Percentiles rank a stretch among this genome's conserved stretches.
These are phyloP conservation scores for Inga laurina DNA, from an alignment of 306 rosid species.

Conservation along the genomic window DNA sequence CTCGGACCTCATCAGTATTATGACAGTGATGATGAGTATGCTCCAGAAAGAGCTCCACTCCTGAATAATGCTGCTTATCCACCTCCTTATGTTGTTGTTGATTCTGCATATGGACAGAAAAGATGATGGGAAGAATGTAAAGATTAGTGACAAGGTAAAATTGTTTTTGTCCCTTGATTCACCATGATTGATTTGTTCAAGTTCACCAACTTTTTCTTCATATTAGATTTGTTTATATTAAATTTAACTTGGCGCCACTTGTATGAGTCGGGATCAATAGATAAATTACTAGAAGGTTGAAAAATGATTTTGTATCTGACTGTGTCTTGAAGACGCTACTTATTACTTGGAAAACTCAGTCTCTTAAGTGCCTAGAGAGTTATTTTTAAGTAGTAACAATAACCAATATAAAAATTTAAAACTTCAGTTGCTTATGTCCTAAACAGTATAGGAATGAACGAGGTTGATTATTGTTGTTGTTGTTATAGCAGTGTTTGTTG, in stretches of 20 bases:
- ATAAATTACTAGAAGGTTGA: conserved; percentile 10
- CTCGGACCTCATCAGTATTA: conserved; percentile 70
- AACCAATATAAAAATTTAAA: not conserved
- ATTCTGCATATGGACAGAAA: conserved; percentile 56
- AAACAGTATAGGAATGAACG: not conserved
- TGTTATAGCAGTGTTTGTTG: not conserved
- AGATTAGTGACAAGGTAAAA: conserved; percentile 58
- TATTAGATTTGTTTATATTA: not conserved
- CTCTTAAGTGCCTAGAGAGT: not conserved
- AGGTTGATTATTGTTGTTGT: not conserved
- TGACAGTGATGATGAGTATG: conserved; percentile 79
- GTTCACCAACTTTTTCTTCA: conserved; percentile 3
- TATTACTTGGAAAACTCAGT: not conserved
- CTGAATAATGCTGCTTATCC: conserved; percentile 58
- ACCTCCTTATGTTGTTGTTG: conserved; percentile 58
- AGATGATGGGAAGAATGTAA: conserved; percentile 46
- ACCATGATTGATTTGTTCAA: not conserved
- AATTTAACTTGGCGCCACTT: not conserved
- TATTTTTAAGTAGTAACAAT: not conserved
- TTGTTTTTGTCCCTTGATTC: conserved; percentile 4
- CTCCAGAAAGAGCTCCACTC: conserved; percentile 66
- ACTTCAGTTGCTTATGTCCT: not conserved
- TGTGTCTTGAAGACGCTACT: not conserved
- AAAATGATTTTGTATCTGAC: not conserved
- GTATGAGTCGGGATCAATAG: not conserved